Base-by-base conservation (phyloP, 2,329 filamentous ascomycete genomes). In the Colletotrichum sp. region DNA sequence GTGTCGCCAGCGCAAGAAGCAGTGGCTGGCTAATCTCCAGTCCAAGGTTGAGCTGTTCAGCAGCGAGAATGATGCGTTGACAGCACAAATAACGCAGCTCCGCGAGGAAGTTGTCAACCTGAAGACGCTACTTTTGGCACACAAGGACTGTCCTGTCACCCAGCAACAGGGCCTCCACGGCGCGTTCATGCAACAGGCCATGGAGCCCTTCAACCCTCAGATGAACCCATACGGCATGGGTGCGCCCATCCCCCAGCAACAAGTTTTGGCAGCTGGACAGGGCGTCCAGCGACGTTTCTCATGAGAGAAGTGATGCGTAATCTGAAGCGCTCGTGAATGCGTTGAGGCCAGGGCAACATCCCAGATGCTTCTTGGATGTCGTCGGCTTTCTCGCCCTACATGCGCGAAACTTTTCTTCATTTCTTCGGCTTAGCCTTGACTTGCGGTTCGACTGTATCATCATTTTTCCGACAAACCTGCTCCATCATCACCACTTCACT, bases 1-100 rank as follows among this genome's bases (percentile, higher is more conserved):
- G 83, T 99, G 97, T 85, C 94, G 97, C 77, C 97, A 99, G 85
- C 92, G 97, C 24, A 99, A 99, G 90, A 99, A 99, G 90, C 97
- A 99, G 84, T 99, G 97, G 97, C 91, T 99, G 74, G 95, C 95
- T 36, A 99, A 98, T 80, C 90, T 99, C 2, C 97, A 99, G 84
- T 92, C 92, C 72, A 99, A 99, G 85, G 96, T 99, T 18, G 97
- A 99, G 84, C 90, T 98, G 79, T 99, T 96, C 82, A 96, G 94
- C 78, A 93, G 90, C 1, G 97, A 99, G 85, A 99, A 99, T 78
- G 97, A 99, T 82, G 92, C 92, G 2, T 89, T 99, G 39, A 95
- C 93, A 21, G 90, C 93, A 5, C 96, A 97, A 78, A 96, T 99
- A 75, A 94, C 94, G 2, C 92, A 95, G 79, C 88, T 99, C 8